These are phyloP conservation scores for Mycosphaerella arachidis DNA, from an alignment of 2,329 filamentous ascomycete species.

Conservation along the genomic window DNA sequence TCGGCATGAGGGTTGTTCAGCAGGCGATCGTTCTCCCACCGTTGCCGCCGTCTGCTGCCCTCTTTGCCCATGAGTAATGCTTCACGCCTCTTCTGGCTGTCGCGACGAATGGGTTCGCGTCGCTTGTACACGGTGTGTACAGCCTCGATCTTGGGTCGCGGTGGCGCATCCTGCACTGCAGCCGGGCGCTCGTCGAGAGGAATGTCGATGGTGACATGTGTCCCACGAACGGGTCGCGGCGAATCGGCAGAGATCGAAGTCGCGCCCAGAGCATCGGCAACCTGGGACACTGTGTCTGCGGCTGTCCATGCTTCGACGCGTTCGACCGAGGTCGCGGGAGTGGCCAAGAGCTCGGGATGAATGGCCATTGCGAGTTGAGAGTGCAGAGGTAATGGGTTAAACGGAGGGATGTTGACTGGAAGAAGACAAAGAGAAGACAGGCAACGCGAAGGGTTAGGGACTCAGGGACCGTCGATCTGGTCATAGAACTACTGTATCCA, in stretches of 20 bases:
- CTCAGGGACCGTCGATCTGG: background rate
- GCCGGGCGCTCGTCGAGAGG: conserved; percentile 61
- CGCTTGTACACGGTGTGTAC: conserved; percentile 44
- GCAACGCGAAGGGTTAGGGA: background rate
- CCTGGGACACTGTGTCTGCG: conserved; percentile 37
- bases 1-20: conserved; percentile 80
- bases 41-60: conserved; percentile 75
- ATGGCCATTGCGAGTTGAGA: conserved; percentile 19
- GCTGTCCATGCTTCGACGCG: conserved; percentile 42
- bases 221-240: conserved; percentile 42
- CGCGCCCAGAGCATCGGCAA: conserved; percentile 40
- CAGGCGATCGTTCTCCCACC: conserved; percentile 95
- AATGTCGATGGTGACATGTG: conserved; percentile 64
- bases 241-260: conserved; percentile 37
- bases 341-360: conserved; percentile 10
- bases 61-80: conserved; percentile 83
- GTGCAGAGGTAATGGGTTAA: background rate
- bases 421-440: background rate
- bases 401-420: background rate
- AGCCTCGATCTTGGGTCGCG: conserved; percentile 21
- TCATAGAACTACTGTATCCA: too few species aligned
- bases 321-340: conserved; percentile 22
- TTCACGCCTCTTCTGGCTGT: conserved; percentile 65
- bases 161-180: conserved; percentile 24
- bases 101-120: conserved; percentile 53